Percentiles rank a stretch among this genome's conserved stretches.
Conservation (phyloP, 2,329 filamentous ascomycete species). For the Fusarium begoniae region DNA sequence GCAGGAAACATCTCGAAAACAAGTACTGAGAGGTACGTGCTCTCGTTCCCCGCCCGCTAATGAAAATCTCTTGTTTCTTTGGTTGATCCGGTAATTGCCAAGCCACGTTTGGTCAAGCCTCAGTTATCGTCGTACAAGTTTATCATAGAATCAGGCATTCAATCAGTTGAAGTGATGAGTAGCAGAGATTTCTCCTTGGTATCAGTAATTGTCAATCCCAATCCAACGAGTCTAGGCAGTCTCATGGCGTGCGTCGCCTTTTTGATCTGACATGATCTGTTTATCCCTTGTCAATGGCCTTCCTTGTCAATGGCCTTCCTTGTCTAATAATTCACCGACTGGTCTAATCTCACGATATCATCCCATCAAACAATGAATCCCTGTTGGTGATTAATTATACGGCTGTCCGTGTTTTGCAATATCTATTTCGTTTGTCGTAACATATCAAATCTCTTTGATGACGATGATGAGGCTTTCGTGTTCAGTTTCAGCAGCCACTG, state of each 20-base stretch:
- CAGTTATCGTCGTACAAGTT: conserved; percentile 16
- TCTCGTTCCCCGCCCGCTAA: conserved; percentile 12
- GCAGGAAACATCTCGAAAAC: conserved; percentile 31
- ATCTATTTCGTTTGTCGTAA: not conserved
- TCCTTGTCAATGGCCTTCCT: not conserved
- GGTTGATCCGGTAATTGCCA: conserved; percentile 20
- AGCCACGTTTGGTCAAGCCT: conserved; percentile 31
- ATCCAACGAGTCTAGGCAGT: not conserved
- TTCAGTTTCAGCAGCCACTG: not conserved
- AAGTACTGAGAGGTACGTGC: conserved; percentile 39
- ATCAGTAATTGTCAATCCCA: conserved; percentile 9
- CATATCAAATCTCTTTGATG: not conserved
- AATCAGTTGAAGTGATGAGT: not conserved
- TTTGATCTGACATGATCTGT: not conserved
- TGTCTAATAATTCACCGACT: not conserved
- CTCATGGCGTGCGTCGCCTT: not conserved
- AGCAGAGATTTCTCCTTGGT: not conserved
- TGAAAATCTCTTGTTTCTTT: conserved; percentile 18
- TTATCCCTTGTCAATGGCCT: not conserved
- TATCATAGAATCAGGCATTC: conserved; percentile 19
- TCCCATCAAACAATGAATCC: not conserved
- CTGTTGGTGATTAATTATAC: not conserved
- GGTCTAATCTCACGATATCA: conserved; percentile 13
- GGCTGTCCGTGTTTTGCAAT: not conserved
- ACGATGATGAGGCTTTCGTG: not conserved